Conservation (phyloP, 495 filamentous ascomycete species). For the Lepraria neglecta region DNA sequence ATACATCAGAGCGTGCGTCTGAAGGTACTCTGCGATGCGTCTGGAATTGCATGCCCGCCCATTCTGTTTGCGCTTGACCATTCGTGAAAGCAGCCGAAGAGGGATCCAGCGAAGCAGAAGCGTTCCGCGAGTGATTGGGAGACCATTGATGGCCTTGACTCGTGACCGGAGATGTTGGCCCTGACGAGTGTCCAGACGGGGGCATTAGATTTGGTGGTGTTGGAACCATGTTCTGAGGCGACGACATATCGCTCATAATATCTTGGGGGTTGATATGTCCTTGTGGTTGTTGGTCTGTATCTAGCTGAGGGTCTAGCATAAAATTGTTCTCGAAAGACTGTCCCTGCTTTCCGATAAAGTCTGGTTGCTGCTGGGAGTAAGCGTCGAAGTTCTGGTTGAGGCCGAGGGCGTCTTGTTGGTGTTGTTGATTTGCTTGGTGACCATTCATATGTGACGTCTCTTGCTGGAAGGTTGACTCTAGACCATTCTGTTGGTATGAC, state of each 20-base stretch:
- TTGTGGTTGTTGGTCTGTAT: constrained; percentile 33
- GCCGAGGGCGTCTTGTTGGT: constrained; percentile 20
- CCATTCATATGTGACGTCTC: constrained; percentile 16
- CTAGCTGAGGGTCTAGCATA: constrained; percentile 44
- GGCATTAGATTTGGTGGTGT: constrained; percentile 35
- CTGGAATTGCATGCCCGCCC: constrained; percentile 67
- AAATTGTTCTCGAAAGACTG: constrained; percentile 18
- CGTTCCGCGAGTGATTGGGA: constrained; percentile 65
- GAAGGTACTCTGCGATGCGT: constrained; percentile 77
- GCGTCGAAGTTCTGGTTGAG: constrained; percentile 19
- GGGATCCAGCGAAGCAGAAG: constrained; percentile 75
- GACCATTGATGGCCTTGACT: constrained; percentile 45
- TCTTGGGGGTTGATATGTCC: constrained; percentile 52
- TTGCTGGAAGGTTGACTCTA: constrained; percentile 19
- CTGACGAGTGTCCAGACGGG: constrained; percentile 34
- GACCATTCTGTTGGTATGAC: constrained; percentile 22
- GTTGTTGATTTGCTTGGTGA: constrained; percentile 19
- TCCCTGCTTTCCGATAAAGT: constrained; percentile 21
- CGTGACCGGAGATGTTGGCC: constrained; percentile 46
- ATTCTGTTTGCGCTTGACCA: constrained; percentile 54
- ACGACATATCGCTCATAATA: constrained; percentile 65
- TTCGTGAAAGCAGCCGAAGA: constrained; percentile 63
- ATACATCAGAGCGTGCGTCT: constrained; percentile 75
- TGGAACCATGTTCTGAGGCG: constrained; percentile 59
- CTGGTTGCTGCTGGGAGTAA: constrained; percentile 21